phyloP scores from a whole-genome alignment of 2,329 filamentous ascomycete genomes.

The Aspergillus vadensis region DNA sequence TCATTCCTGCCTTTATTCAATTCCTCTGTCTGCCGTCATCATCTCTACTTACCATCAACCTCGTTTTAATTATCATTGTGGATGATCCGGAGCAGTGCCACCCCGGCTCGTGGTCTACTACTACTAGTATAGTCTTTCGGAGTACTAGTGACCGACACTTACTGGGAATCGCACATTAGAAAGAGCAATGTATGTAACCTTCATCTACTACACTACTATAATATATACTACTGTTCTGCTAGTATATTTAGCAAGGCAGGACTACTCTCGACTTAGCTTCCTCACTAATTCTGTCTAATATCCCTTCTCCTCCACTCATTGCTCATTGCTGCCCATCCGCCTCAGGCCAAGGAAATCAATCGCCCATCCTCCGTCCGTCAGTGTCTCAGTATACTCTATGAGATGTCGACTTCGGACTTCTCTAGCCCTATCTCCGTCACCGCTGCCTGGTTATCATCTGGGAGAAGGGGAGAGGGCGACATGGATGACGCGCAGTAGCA shows the following conservation, averaged over 20 bases:
- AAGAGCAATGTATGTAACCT: too few relatives aligned
- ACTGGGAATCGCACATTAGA: too few relatives aligned
- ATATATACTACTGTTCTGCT: too few relatives aligned
- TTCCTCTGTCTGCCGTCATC: too few relatives aligned
- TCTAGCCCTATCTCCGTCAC: not conserved
- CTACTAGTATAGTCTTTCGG: too few relatives aligned
- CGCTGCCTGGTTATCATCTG: not conserved
- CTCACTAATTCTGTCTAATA: not conserved
- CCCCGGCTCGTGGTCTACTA: not conserved
- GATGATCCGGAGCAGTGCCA: not conserved
- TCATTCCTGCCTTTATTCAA: too few relatives aligned
- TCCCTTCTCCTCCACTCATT: not conserved
- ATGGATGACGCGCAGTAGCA: slow-evolving; percentile 1
- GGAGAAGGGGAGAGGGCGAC: not conserved
- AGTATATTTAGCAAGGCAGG: too few relatives aligned
- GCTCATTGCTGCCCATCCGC: slow-evolving; percentile 5
- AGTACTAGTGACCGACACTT: too few relatives aligned
- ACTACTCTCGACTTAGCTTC: not conserved
- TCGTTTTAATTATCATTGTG: too few relatives aligned
- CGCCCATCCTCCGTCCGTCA: not conserved
- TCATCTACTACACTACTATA: too few relatives aligned
- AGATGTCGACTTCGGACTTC: too few relatives aligned
- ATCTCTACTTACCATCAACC: too few relatives aligned
- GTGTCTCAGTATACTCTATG: not conserved
- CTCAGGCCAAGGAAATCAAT: slow-evolving; percentile 1